These are phyloP conservation scores for Miscanthus lutarioriparius DNA, from an alignment of 176 grass and related monocot species.

Conservation along the genomic window DNA sequence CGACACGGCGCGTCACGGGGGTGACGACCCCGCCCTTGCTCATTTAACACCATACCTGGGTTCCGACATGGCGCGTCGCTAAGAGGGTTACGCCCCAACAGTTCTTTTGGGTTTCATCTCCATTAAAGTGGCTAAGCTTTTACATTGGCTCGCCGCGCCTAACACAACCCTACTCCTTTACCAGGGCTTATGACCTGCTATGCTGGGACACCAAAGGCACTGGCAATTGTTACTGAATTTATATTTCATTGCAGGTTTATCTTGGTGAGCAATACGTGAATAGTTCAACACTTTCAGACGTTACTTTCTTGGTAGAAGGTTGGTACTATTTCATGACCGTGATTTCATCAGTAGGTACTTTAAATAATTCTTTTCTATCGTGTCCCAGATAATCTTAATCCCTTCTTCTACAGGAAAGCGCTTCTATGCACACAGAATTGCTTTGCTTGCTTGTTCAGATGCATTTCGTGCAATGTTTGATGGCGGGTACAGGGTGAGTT, in stretches of 20 bases:
- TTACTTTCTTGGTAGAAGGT: conserved; percentile 99
- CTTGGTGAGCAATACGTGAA: conserved; percentile 97
- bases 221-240: not conserved
- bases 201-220: too few relatives aligned
- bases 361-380: conserved; percentile 19
- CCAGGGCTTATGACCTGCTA: too few relatives aligned
- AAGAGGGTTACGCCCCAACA: too few relatives aligned
- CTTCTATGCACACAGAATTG: conserved; percentile 98
- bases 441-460: conserved; percentile 98
- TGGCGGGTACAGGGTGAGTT: conserved; percentile 96
- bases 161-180: too few relatives aligned
- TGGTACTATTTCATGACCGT: conserved; percentile 31
- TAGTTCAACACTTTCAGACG: conserved; percentile 91
- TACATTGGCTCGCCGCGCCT: too few relatives aligned
- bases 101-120: too few relatives aligned
- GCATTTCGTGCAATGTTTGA: conserved; percentile 99
- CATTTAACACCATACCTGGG: too few relatives aligned
- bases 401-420: conserved; percentile 61
- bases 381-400: not conserved
- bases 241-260: conserved; percentile 71
- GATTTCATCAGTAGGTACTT: not conserved
- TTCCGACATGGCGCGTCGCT: too few relatives aligned
- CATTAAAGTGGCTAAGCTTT: too few relatives aligned
- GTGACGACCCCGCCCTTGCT: too few relatives aligned
- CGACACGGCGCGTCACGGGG: too few relatives aligned